Percentiles rank a stretch among this genome's conserved stretches.
phyloP scores from a whole-genome alignment of 2,329 filamentous ascomycete species.

The Mariannaea sp. region DNA sequence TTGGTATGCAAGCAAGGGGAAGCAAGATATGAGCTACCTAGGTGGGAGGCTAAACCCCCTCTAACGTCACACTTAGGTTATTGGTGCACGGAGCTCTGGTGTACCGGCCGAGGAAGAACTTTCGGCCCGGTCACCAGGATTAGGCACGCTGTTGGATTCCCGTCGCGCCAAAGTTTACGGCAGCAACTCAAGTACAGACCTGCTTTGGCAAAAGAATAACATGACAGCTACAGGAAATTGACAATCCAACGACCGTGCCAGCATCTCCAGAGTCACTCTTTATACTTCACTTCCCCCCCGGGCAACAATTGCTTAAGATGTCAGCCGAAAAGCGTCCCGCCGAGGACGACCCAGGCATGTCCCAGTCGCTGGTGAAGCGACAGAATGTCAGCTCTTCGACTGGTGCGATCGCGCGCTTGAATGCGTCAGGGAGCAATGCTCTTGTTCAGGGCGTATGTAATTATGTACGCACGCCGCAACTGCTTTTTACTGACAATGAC shows the following conservation, averaged over 20 bases:
- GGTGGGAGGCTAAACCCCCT: slow-evolving; percentile 4
- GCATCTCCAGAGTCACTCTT: slow-evolving; percentile 18
- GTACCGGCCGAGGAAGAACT: slow-evolving; percentile 41
- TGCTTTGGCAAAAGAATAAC: slow-evolving; percentile 15
- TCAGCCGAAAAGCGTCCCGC: slow-evolving; percentile 90
- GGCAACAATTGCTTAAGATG: slow-evolving; percentile 57
- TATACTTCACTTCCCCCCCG: not conserved
- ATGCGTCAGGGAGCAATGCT: slow-evolving; percentile 52
- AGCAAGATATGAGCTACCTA: slow-evolving; percentile 20
- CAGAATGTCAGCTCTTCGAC: slow-evolving; percentile 67
- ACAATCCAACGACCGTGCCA: slow-evolving; percentile 12
- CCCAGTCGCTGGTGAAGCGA: slow-evolving; percentile 86
- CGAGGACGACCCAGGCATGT: slow-evolving; percentile 78
- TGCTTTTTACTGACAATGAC: slow-evolving; percentile 28
- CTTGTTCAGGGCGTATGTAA: slow-evolving; percentile 57
- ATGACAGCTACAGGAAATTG: slow-evolving; percentile 18
- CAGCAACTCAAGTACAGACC: slow-evolving; percentile 8
- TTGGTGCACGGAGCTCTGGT: slow-evolving; percentile 35
- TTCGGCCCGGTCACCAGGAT: slow-evolving; percentile 44
- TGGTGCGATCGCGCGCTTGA: slow-evolving; percentile 55
- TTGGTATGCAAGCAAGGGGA: slow-evolving; percentile 15
- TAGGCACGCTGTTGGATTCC: slow-evolving; percentile 25
- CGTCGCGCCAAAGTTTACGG: slow-evolving; percentile 27
- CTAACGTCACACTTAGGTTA: slow-evolving; percentile 29
- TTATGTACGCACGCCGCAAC: not conserved